phyloP scores from a whole-genome alignment of 345 rosid species.

The Populus tremula region DNA sequence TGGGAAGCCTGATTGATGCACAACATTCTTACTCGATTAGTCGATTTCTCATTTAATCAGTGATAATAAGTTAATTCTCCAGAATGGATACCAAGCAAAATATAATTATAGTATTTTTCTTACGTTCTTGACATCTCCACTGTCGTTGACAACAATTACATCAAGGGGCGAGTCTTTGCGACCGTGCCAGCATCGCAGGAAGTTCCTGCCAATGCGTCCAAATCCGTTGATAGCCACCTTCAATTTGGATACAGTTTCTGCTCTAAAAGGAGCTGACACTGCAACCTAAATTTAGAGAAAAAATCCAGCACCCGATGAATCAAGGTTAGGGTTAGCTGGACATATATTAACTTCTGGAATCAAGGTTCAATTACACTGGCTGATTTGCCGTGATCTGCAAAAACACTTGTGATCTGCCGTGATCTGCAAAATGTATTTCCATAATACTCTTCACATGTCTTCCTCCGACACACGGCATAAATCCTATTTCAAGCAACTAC shows the following conservation, averaged over 20 bases:
- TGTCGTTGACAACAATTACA: slow-evolving; percentile 88
- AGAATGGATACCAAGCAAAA: not conserved
- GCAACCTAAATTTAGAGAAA: slow-evolving; percentile 37
- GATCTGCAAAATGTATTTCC: too few relatives aligned
- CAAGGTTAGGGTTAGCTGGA: not conserved
- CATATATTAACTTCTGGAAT: too few relatives aligned
- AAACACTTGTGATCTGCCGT: too few relatives aligned
- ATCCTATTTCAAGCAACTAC: too few relatives aligned
- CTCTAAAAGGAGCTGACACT: slow-evolving; percentile 48
- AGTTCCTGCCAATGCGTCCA: slow-evolving; percentile 97
- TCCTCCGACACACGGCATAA: too few relatives aligned
- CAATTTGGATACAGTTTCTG: slow-evolving; percentile 73
- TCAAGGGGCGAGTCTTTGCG: slow-evolving; percentile 92
- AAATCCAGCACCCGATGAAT: not conserved
- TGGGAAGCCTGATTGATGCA: slow-evolving; percentile 71
- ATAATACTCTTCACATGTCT: too few relatives aligned
- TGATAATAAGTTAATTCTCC: not conserved
- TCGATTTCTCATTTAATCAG: not conserved
- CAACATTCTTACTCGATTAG: not conserved
- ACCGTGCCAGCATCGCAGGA: slow-evolving; percentile 98
- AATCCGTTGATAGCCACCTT: slow-evolving; percentile 98
- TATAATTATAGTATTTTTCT: slow-evolving; percentile 11
- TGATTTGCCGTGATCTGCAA: too few relatives aligned
- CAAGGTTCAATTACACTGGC: too few relatives aligned
- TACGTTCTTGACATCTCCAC: slow-evolving; percentile 98